Base-by-base conservation (phyloP, 495 filamentous ascomycete species). In the Trichoderma parareesei region DNA sequence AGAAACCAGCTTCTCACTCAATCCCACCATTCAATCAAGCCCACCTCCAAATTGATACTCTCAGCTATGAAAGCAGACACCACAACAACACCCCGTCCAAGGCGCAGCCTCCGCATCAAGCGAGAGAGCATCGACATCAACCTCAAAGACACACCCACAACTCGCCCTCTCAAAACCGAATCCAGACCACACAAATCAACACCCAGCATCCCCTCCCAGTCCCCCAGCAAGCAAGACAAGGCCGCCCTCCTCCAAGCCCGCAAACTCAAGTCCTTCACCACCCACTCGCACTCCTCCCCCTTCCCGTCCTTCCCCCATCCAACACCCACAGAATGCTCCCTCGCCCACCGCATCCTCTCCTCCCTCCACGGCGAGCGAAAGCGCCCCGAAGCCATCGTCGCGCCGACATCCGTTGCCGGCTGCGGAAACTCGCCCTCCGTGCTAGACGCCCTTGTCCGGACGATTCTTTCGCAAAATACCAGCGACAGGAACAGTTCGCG, bases 401-500 rank as follows among this genome's bases (percentile, higher is more conserved):
- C 81, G 41, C 87, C 92, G 1, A 71, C 86, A 2, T 85, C 84
- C 1, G 82, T 90, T 37, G 84, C 90, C 37, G 91, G 91, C 2
- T 97, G 92, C 70, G 92, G 92, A 40, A 88, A 96, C 72, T 87
- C 92, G 6, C 90, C 91, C 1, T 92, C 87, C 10, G 87, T 96
- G 8, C 81, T 96, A 1, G 92, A 96, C 75, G 92, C 92, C 0
- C 77, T 97, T 0, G 86, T 94, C 38, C 85, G 90, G 43, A 94
- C 91, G 0, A 73, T 87, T 4, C 81, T 95, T 5, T 91, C 88
- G 70, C 88, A 89, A 13, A 86, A 87, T 35, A 95, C 91, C 0
- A 85, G 81, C 0, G 79, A 81, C 61, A 76, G 65, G 9, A 95
- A 95, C 70, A 84, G 86, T 37, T 81, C 84, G 61, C 77, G 75